Conservation (phyloP, 768 basidiomycete species). For the Tremella yokohamensis region DNA sequence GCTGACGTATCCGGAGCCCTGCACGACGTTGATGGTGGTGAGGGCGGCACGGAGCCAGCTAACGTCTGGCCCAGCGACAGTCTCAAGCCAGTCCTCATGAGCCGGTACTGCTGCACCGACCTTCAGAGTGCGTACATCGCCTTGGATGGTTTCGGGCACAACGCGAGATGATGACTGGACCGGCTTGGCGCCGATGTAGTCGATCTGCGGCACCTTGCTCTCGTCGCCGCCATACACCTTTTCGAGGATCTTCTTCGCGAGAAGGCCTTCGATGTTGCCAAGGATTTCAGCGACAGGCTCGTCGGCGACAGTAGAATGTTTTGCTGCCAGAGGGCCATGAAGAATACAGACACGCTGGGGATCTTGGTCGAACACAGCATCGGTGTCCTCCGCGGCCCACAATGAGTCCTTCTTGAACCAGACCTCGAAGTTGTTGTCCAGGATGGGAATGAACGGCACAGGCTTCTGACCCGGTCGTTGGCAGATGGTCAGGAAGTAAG, state of each 20-base stretch:
- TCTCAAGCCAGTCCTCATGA: conserved; percentile 71
- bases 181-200: conserved; percentile 70
- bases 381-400: conserved; percentile 97
- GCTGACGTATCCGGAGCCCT: conserved; percentile 76
- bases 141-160: conserved; percentile 56
- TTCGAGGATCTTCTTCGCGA: conserved; percentile 74
- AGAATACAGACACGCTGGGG: conserved; percentile 97
- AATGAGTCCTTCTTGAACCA: conserved; percentile 99
- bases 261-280: conserved; percentile 74
- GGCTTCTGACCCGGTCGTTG: conserved; percentile 98
- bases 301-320: conserved; percentile 79
- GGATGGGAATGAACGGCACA: conserved; percentile 93
- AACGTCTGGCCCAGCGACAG: conserved; percentile 73
- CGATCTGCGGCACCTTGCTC: conserved; percentile 70
- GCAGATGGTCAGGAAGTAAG: conserved; percentile 91
- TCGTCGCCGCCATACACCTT: conserved; percentile 73
- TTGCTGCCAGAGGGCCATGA: conserved; percentile 92
- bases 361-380: conserved; percentile 97
- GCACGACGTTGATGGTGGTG: conserved; percentile 75
- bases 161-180: conserved; percentile 51
- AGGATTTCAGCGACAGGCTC: conserved; percentile 91
- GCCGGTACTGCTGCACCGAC: conserved; percentile 59
- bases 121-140: conserved; percentile 54
- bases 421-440: conserved; percentile 88
- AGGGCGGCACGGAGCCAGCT: conserved; percentile 84